Percentiles rank a stretch among this genome's conserved stretches.
Evolutionary conservation across 768 basidiomycete genomes (phyloP).

Genomic region (Sporobolomyces pararoseus): DNA sequence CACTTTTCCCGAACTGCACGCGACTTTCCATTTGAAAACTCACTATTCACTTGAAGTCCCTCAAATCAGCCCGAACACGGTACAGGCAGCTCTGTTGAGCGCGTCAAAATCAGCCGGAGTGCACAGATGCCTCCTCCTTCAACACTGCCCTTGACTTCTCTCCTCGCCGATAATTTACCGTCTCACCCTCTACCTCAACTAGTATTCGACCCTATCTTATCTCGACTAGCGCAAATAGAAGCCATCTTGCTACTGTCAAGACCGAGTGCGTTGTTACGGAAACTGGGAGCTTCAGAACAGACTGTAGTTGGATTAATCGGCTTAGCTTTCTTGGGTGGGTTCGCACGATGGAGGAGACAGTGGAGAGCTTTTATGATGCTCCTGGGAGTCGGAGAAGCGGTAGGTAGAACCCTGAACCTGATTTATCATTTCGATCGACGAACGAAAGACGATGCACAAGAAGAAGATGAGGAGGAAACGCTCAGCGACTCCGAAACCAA

Average conservation of each 20-base stretch:
- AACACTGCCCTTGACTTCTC: constrained; percentile 12
- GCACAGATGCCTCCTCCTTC: too few relatives aligned
- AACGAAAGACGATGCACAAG: not conserved
- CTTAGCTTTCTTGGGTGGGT: not conserved
- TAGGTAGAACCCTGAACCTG: constrained; percentile 10
- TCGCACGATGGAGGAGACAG: constrained; percentile 10
- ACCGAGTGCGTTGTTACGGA: not conserved
- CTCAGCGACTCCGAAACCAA: not conserved
- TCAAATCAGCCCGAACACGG: too few relatives aligned
- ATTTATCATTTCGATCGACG: not conserved
- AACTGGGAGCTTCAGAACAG: constrained; percentile 9
- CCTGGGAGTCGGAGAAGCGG: constrained; percentile 20
- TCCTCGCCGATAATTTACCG: not conserved
- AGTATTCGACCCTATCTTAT: constrained; percentile 7
- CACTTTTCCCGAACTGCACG: too few relatives aligned
- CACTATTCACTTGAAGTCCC: too few relatives aligned
- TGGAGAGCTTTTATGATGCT: constrained; percentile 21
- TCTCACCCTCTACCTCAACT: constrained; percentile 20
- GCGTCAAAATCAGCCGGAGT: too few relatives aligned
- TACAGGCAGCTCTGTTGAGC: too few relatives aligned
- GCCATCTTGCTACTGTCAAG: constrained; percentile 1
- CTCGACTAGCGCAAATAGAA: not conserved
- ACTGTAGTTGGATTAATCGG: not conserved
- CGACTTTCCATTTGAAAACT: too few relatives aligned
- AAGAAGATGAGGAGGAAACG: not conserved